Evolutionary conservation across 2,329 filamentous ascomycete genomes (phyloP), one percentile per base, ranked within the genome.

Genomic region (Cercospora zeina): DNA sequence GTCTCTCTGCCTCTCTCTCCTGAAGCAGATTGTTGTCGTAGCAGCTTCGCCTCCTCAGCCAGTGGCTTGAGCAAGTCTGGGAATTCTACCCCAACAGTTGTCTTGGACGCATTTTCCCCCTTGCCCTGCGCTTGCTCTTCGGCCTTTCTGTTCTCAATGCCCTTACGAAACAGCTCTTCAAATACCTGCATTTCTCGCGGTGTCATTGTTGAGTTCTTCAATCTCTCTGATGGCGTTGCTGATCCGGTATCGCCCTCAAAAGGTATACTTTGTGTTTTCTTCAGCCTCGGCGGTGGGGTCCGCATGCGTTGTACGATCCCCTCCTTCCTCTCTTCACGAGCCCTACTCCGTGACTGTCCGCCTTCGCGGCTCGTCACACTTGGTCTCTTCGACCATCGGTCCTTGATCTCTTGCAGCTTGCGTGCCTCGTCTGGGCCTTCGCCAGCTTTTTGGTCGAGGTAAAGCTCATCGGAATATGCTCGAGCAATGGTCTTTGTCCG

Each of bases 401-500:
- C 19, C 51, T 54, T 60, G 36, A 65, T 62, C 3, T 51, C 31
- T 19, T 21, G 36, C 27, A 57, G 53, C 21, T 45, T 39, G 30
- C 51, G 49, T 14, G 36, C 37, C 30, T 60, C 60, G 4, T 45
- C 47, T 39, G 54, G 36, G 19, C 58, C 37, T 13, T 54, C 21
- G 36, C 58, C 51, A 13, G 58, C 37, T 34, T 60, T 54, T 21
- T 50, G n/a, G 9, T 49, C 27, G 30, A 54, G 39, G 30, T 60
- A 34, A 10, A 57, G 11, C 8, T 57, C n/a, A 21, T 49, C 19
- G 53, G 63, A 47, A 50, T 65, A 63, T 34, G 37, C 14, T 42
- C 66, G 61, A 50, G 54, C 61, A 42, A 74, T 71, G n/a, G 71
- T 73, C 34, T 16, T 51, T 3, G 72, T 74, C 30, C 64, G 54